Evolutionary conservation across 345 rosid genomes (phyloP).

Genomic region (Syzygium jambos): DNA sequence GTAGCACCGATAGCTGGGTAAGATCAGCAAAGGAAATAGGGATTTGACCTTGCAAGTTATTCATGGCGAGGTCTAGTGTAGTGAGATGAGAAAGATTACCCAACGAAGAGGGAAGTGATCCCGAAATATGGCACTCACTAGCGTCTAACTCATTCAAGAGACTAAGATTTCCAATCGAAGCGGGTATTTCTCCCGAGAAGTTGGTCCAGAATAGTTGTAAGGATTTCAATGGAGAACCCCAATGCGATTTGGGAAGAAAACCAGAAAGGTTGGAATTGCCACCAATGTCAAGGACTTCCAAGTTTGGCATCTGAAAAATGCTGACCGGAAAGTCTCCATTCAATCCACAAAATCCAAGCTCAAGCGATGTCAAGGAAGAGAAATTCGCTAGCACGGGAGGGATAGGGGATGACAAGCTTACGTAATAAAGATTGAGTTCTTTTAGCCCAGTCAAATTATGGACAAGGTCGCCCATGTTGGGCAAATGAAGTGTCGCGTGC

Average conservation of each 20-base stretch:
- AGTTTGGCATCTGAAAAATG: not conserved
- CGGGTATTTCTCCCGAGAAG: too few species aligned
- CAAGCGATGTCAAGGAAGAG: not conserved
- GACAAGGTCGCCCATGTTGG: not conserved
- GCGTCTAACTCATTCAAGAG: too few species aligned
- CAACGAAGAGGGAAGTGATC: too few species aligned
- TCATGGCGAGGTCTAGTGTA: too few species aligned
- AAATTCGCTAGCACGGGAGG: not conserved
- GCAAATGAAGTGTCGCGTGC: not conserved
- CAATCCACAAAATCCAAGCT: not conserved
- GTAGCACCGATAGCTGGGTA: too few species aligned
- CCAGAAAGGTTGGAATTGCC: accelerated
- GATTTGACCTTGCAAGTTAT: too few species aligned
- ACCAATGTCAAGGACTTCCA: not conserved
- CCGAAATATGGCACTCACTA: too few species aligned
- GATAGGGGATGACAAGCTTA: not conserved
- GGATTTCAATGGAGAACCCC: not conserved
- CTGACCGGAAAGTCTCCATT: not conserved
- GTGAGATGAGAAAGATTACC: too few species aligned
- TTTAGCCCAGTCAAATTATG: not conserved
- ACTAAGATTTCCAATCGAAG: too few species aligned
- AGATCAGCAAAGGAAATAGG: too few species aligned
- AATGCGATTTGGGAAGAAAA: not conserved
- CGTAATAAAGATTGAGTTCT: accelerated
- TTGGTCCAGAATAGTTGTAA: too few species aligned